Evolutionary conservation across 2,329 filamentous ascomycete genomes (phyloP).

Genomic region (Alternaria brassicae): DNA sequence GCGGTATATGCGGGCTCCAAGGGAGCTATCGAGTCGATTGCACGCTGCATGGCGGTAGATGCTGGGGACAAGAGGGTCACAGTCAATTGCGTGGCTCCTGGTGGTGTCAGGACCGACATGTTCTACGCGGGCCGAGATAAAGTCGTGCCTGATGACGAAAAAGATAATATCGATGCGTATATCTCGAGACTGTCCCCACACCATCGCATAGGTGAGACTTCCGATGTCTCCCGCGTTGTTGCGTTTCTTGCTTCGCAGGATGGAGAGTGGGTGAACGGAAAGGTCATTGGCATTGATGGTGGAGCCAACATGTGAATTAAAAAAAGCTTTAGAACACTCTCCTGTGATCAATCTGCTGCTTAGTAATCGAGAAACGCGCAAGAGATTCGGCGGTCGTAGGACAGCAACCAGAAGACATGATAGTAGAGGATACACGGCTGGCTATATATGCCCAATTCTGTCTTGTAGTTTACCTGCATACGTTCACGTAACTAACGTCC

Average conservation of each 20-base stretch:
- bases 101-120: constrained; percentile 77
- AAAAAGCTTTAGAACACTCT: background rate
- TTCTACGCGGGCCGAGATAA: constrained; percentile 67
- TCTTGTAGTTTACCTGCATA: too few species aligned
- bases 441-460: too few species aligned
- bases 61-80: constrained; percentile 71
- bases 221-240: constrained; percentile 47
- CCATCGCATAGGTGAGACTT: constrained; percentile 53
- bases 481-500: too few species aligned
- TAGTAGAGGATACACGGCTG: too few species aligned
- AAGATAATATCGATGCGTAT: constrained; percentile 43
- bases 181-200: constrained; percentile 54
- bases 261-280: constrained; percentile 46
- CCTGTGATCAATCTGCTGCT: background rate
- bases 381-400: background rate
- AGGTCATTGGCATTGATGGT: constrained; percentile 18
- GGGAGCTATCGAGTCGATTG: constrained; percentile 73
- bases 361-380: background rate
- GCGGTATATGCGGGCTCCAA: constrained; percentile 73
- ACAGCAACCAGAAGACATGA: background rate
- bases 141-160: constrained; percentile 53
- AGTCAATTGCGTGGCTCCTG: constrained; percentile 73
- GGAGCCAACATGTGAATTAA: constrained; percentile 5
- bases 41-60: constrained; percentile 72
- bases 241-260: constrained; percentile 44